Evolutionary conservation across 768 basidiomycete genomes (phyloP).

Genomic region (Termitomyces titanicus): DNA sequence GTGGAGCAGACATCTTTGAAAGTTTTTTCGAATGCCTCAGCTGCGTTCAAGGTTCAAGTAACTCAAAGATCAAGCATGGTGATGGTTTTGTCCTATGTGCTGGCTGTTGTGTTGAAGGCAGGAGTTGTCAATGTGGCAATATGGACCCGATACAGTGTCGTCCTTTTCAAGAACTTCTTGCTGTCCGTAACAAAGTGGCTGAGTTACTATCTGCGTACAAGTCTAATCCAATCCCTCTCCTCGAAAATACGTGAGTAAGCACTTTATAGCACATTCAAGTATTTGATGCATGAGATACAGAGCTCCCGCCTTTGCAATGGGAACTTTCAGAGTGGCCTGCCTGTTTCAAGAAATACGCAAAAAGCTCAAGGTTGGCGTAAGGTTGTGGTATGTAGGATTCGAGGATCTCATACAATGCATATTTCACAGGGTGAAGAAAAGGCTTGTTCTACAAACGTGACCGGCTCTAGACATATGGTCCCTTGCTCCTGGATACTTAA

Average conservation of each 20-base stretch:
- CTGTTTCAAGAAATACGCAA: constrained; percentile 20
- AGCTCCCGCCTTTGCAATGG: not conserved
- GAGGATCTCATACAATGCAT: not conserved
- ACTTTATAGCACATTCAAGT: not conserved
- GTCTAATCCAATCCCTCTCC: not conserved
- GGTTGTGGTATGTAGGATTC: not conserved
- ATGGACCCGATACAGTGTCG: constrained; percentile 65
- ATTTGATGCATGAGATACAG: not conserved
- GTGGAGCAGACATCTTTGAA: constrained; percentile 77
- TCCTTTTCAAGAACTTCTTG: constrained; percentile 42
- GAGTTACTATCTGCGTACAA: constrained; percentile 7
- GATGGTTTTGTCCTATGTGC: constrained; percentile 59
- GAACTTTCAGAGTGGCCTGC: constrained; percentile 27
- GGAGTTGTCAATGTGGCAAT: constrained; percentile 57
- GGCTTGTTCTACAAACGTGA: constrained; percentile 8
- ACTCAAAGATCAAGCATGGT: constrained; percentile 20
- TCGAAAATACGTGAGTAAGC: not conserved
- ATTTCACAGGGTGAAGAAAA: constrained; percentile 9
- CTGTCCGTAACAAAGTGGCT: constrained; percentile 32
- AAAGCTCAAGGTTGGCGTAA: constrained; percentile 4
- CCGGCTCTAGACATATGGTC: constrained; percentile 17
- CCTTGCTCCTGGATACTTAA: constrained; percentile 19
- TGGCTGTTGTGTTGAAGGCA: constrained; percentile 73
- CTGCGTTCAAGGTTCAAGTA: constrained; percentile 30
- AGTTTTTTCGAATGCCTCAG: constrained; percentile 69